Percentiles rank a stretch among this genome's conserved stretches.
Evolutionary conservation across 2,329 filamentous ascomycete species (phyloP).

Genomic region (Xylaria sp.): DNA sequence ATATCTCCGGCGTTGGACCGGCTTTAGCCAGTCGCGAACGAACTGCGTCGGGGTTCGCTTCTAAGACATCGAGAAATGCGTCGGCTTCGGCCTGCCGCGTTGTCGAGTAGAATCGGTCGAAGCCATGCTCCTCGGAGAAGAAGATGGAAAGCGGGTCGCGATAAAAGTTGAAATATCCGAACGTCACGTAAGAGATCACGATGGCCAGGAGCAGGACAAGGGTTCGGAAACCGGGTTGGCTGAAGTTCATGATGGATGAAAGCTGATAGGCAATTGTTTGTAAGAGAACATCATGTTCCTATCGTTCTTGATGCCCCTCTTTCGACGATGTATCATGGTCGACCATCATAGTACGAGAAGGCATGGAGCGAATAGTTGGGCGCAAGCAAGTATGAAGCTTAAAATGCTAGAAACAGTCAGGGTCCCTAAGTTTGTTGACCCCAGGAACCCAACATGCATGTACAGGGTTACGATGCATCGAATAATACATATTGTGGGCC

Average conservation of each 20-base stretch:
- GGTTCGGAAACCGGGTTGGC: conserved; percentile 46
- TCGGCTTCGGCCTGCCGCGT: conserved; percentile 47
- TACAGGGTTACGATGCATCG: not conserved
- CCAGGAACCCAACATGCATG: too few relatives aligned
- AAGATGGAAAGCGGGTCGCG: conserved; percentile 50
- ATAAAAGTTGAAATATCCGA: conserved; percentile 48
- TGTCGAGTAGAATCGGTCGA: conserved; percentile 47
- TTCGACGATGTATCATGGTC: conserved; percentile 8
- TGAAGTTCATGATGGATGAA: conserved; percentile 30
- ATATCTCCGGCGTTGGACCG: conserved; percentile 42
- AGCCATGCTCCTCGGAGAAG: conserved; percentile 49
- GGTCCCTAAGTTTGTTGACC: not conserved
- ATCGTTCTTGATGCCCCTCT: not conserved
- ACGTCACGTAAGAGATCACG: conserved; percentile 44
- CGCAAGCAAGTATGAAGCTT: conserved; percentile 1
- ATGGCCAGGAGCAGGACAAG: conserved; percentile 43
- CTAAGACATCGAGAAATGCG: conserved; percentile 42
- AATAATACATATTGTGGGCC: not conserved
- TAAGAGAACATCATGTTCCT: conserved; percentile 13
- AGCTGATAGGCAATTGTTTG: not conserved
- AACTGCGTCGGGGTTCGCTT: conserved; percentile 35
- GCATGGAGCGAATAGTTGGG: not conserved
- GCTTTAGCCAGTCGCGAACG: conserved; percentile 41
- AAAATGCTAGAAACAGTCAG: not conserved
- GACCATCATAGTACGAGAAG: not conserved